A percentile compares a stretch with the other conserved stretches of the same genome.
These are phyloP conservation scores for Verticillium dahliae DNA, from an alignment of 2,329 filamentous ascomycete genomes.

Conservation along the genomic window DNA sequence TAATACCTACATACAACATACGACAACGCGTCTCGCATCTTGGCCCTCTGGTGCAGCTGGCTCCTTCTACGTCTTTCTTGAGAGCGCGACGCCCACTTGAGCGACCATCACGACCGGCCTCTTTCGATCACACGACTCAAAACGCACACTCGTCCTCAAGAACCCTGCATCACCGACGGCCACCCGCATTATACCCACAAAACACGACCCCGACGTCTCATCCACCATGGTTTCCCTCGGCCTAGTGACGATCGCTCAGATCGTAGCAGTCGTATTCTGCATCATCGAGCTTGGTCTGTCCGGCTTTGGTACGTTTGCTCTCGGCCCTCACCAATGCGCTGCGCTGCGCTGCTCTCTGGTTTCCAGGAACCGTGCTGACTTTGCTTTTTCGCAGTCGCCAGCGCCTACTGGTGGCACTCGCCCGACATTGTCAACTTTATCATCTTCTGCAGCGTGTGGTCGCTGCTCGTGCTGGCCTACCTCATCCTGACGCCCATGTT, in stretches of 20 bases:
- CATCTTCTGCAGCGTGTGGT: constrained; percentile 74
- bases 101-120: not conserved
- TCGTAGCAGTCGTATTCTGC: constrained; percentile 59
- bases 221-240: constrained; percentile 2
- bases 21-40: not conserved
- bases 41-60: not conserved
- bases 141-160: not conserved
- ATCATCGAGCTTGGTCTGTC: constrained; percentile 71
- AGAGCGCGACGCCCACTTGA: not conserved
- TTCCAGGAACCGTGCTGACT: not conserved
- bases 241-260: constrained; percentile 33
- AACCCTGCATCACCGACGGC: not conserved
- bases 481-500: constrained; percentile 62
- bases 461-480: constrained; percentile 64
- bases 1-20: not conserved
- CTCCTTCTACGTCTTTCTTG: not conserved
- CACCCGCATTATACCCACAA: not conserved
- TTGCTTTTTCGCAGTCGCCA: constrained; percentile 41
- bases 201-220: not conserved
- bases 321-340: not conserved
- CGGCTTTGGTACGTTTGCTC: constrained; percentile 54
- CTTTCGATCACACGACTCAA: not conserved
- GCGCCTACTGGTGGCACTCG: constrained; percentile 23
- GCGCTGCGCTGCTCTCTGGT: not conserved
- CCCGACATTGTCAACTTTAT: constrained; percentile 66